Evolutionary conservation across 202 grass and related monocot species (phyloP).

Genomic region (Schoenoplectus triqueter): DNA sequence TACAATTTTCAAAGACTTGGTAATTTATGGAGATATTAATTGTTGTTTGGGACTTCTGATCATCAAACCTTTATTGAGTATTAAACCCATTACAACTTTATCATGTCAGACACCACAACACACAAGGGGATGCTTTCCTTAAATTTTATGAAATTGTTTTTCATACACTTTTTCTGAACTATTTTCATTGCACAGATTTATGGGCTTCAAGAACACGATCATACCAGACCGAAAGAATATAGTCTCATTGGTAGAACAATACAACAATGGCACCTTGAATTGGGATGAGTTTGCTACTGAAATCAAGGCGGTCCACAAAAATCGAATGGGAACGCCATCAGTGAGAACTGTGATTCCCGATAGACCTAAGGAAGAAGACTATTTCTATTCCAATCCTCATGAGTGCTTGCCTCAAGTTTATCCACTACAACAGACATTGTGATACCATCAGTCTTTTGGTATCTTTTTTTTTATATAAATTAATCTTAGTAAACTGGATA

Average conservation of each 20-base stretch:
- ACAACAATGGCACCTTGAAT: slow-evolving; percentile 65
- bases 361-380: slow-evolving; percentile 94
- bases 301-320: slow-evolving; percentile 70
- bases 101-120: not conserved
- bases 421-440: slow-evolving; percentile 40
- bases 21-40: slow-evolving; percentile 4
- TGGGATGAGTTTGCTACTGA: slow-evolving; percentile 84
- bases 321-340: slow-evolving; percentile 71
- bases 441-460: slow-evolving; percentile 33
- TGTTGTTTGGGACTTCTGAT: not conserved
- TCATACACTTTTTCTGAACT: slow-evolving; percentile 4
- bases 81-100: not conserved
- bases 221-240: slow-evolving; percentile 77
- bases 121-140: not conserved
- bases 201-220: slow-evolving; percentile 91
- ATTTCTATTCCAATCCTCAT: slow-evolving; percentile 92
- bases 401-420: slow-evolving; percentile 68
- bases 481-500: slow-evolving; percentile 31
- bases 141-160: not conserved
- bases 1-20: slow-evolving; percentile 37
- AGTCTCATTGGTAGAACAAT: slow-evolving; percentile 69
- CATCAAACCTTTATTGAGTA: not conserved
- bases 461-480: slow-evolving; percentile 37
- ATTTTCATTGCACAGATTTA: slow-evolving; percentile 58
- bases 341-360: slow-evolving; percentile 69